Conservation (phyloP, 2,329 filamentous ascomycete species). For the Coniosporium tulheliwenetii region DNA sequence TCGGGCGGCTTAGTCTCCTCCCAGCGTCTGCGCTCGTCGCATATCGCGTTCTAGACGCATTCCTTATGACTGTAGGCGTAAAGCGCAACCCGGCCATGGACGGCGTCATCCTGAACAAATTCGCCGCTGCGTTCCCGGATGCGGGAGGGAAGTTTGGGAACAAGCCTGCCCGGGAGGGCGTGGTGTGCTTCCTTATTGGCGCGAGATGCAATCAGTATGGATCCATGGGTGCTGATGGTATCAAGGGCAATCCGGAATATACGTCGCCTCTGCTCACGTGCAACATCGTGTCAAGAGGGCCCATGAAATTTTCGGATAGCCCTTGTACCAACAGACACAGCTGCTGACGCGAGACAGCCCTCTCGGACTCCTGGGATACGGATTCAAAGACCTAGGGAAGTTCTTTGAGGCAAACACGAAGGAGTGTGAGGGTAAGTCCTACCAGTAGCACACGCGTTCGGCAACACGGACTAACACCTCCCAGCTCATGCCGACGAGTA, state of each 20-base stretch:
- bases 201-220: constrained; percentile 16
- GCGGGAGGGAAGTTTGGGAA: constrained; percentile 13
- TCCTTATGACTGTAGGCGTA: constrained; percentile 16
- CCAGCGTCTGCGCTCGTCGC: constrained; percentile 15
- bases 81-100: constrained; percentile 22
- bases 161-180: constrained; percentile 13
- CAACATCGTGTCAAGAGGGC: no score
- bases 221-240: background rate
- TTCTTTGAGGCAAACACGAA: constrained; percentile 21
- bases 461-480: constrained; percentile 18
- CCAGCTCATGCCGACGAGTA: constrained; percentile 23
- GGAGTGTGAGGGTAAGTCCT: no score
- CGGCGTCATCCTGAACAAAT: constrained; percentile 17
- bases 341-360: constrained; percentile 19
- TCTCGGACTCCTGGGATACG: constrained; percentile 32
- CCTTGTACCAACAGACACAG: no score
- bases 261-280: no score
- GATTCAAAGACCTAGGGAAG: constrained; percentile 16
- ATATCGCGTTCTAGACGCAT: constrained; percentile 16
- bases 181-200: constrained; percentile 19
- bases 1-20: constrained; percentile 5
- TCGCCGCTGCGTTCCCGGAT: constrained; percentile 22
- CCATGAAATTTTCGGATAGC: no score
- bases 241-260: no score
- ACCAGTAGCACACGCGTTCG: background rate